These are phyloP conservation scores for Pleurotus djamor DNA, from an alignment of 768 basidiomycete species.

Conservation along the genomic window DNA sequence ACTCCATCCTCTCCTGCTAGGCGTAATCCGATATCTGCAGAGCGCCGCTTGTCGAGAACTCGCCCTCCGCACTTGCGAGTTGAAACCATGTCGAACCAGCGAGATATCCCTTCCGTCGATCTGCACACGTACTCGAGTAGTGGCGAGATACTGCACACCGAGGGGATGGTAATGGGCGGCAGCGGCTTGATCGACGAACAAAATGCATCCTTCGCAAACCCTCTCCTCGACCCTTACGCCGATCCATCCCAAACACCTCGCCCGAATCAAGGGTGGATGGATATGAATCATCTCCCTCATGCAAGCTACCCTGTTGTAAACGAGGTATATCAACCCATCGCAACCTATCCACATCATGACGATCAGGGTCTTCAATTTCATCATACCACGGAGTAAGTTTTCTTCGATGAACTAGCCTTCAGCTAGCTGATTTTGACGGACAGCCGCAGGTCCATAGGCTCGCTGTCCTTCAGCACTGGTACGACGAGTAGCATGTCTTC, in stretches of 20 bases:
- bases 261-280: background rate
- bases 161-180: background rate
- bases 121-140: background rate
- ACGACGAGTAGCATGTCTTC: slow-evolving; percentile 1
- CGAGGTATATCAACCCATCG: background rate
- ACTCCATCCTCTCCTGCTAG: slow-evolving; percentile 1
- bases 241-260: background rate
- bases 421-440: background rate
- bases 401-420: no score
- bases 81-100: slow-evolving; percentile 15
- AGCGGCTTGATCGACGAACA: background rate
- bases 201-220: background rate
- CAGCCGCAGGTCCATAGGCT: slow-evolving; percentile 1
- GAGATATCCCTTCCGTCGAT: background rate
- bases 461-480: background rate
- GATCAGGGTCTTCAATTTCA: background rate
- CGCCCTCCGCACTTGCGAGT: slow-evolving; percentile 27
- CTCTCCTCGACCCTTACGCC: background rate
- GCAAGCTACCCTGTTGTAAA: background rate
- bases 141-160: background rate
- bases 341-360: background rate
- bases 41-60: slow-evolving; percentile 21
- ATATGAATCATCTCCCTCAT: background rate
- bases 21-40: slow-evolving; percentile 17
- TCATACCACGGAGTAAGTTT: background rate